A percentile compares a stretch with the other conserved stretches of the same genome.
These are phyloP conservation scores for Cladosporium sp. DNA, from an alignment of 2,329 filamentous ascomycete species.

Conservation along the genomic window DNA sequence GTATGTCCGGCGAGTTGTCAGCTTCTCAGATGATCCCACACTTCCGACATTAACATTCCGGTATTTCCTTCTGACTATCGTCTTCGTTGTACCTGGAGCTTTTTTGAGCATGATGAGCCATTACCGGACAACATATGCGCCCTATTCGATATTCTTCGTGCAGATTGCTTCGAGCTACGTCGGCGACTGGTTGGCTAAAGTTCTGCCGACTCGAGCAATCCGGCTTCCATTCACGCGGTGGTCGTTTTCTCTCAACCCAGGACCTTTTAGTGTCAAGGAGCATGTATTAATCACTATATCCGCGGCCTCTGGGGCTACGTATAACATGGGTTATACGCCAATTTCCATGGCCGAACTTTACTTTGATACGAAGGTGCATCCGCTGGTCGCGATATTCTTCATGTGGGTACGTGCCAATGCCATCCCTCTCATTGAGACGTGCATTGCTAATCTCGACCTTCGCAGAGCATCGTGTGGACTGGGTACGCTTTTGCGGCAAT, in stretches of 20 bases:
- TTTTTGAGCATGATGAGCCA: constrained; percentile 58
- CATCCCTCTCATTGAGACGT: not conserved
- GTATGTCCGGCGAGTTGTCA: constrained; percentile 59
- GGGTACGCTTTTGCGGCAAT: constrained; percentile 61
- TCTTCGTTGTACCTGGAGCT: constrained; percentile 59
- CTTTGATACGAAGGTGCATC: constrained; percentile 54
- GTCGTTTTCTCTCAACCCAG: constrained; percentile 57
- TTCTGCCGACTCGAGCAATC: constrained; percentile 51
- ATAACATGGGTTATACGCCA: constrained; percentile 43
- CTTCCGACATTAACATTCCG: constrained; percentile 60
- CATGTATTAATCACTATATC: constrained; percentile 57
- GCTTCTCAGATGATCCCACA: constrained; percentile 57
- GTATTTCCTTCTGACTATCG: constrained; percentile 56
- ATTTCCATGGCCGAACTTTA: constrained; percentile 59
- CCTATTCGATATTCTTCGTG: constrained; percentile 63
- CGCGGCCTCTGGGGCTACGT: constrained; percentile 24
- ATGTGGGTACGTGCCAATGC: constrained; percentile 47
- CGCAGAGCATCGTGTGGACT: constrained; percentile 53
- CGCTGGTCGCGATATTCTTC: constrained; percentile 59
- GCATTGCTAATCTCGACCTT: not conserved
- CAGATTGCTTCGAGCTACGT: constrained; percentile 58
- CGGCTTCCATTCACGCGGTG: constrained; percentile 50
- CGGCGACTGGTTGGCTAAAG: constrained; percentile 50
- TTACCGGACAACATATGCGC: constrained; percentile 47
- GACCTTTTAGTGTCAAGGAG: constrained; percentile 59